Conservation (phyloP, 2,329 filamentous ascomycete species). For the Hirsutella rhossiliensis region DNA sequence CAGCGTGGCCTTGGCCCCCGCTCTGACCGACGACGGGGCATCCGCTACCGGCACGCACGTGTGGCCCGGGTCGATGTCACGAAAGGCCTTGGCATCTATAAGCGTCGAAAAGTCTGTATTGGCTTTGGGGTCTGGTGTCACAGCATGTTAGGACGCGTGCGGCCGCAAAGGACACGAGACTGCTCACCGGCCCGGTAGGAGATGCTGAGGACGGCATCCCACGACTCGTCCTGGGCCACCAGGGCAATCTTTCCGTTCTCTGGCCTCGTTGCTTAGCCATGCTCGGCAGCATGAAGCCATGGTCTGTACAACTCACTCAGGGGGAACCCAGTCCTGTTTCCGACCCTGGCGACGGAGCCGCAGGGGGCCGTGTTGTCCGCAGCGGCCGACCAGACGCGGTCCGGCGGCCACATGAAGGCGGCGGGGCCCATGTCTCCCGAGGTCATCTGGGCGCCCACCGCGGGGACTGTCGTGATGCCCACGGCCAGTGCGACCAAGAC, state of each 20-base stretch:
- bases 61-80: constrained; percentile 30
- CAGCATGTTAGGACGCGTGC: too few species aligned
- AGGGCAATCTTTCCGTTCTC: constrained; percentile 42
- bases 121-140: constrained; percentile 21
- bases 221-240: constrained; percentile 45
- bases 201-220: constrained; percentile 38
- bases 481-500: too few species aligned
- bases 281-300: too few species aligned
- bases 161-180: too few species aligned
- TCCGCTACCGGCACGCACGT: constrained; percentile 29
- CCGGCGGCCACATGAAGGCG: constrained; percentile 48
- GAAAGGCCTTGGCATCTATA: constrained; percentile 20
- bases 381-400: constrained; percentile 32
- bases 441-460: too few species aligned
- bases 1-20: constrained; percentile 33
- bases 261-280: constrained; percentile 10
- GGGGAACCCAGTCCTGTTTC: constrained; percentile 44
- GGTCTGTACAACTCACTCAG: constrained; percentile 23
- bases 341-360: constrained; percentile 33
- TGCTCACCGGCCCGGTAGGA: constrained; percentile 35
- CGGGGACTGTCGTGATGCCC: too few species aligned
- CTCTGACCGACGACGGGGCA: constrained; percentile 18
- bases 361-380: constrained; percentile 46
- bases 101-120: constrained; percentile 28
- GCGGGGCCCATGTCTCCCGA: too few species aligned